Evolutionary conservation across 345 rosid species (phyloP), one percentile per base, ranked within the genome.

Genomic region (Populus pruinosa): DNA sequence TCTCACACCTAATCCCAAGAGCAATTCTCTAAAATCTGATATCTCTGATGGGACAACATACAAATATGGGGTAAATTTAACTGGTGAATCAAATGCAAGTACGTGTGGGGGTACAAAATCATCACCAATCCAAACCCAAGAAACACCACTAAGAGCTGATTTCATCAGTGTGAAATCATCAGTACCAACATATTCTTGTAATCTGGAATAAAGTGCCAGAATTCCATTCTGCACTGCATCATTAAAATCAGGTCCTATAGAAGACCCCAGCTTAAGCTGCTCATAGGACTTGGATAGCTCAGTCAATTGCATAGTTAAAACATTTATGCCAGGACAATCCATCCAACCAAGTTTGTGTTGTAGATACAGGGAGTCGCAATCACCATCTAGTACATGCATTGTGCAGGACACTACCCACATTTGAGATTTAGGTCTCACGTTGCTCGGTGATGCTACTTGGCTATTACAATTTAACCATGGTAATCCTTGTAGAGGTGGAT

Each of bases 51-150:
- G 98, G 78, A 94, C 98, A 87, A 90, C 98, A 87, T 92, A 92
- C 76, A 94, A 86, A 81, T 91, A 94, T 69, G 98, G 98, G 79
- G 92, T 80, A 86, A 90, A 94, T 84, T 94, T 93, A 81, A 91
- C 98, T 21, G 98, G 97, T 43, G 98, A 94, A 87, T 92, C 97
- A 88, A 94, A 94, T 76, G 98, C 96, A 80, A 94, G 98, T 77
- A 89, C 90, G 82, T 85, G 83, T 71, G 95, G 81, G 67, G 90
- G 82, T 78, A 94, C 89, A 84, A 94, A 94, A 85, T 91, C 93
- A 83, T 92, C 98, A 63, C 98, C 94, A 78, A 89, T 89, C 98
- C 98, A 94, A 81, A 94, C 90, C 94, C 93, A 94, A 68, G 97
- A 84, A 81, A 92, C 85, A 78, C 91, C 94, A 73, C 85, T 83